Base-by-base conservation (phyloP, 208 protist genomes). In the Trypanosoma cruzi region DNA sequence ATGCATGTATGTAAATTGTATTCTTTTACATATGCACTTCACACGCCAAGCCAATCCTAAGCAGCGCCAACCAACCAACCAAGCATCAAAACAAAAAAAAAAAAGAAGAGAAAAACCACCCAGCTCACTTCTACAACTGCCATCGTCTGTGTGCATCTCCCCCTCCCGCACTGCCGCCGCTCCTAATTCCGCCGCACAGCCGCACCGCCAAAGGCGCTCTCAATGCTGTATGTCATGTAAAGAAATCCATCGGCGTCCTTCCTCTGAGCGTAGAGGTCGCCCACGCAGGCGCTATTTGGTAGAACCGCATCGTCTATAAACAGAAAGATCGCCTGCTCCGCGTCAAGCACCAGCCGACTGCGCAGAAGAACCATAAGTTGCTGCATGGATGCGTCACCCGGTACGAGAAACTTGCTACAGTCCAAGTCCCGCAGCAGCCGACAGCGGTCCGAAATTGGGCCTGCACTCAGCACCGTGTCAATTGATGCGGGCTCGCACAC, bases 261-360 rank as follows among this genome's bases (percentile, higher is more conserved):
- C 56, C 95, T 89, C 65, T 94, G 74, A 52, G 92, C 78, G 68
- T 98, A 98, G 0, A 98, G 59, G 37, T 82, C 77, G 3, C 78
- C 73, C 68, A 97, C 71, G 3, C 90, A 68, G 1, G 84, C 61
- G 34, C 84, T 90, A 32, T 77, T 96, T 7, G 96, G 88, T 11
- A 93, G 92, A 37, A 97, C 56, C 2, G 53, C 63, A 32, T 79
- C 61, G 55, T 93, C 92, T 16, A 97, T 77, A 62, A 96, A 96
- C 26, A 98, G 76, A 76, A 98, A 98, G 37, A 98, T 83, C 3
- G 85, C 94, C 70, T 97, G 92, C 31, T 94, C 86, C 52, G 89
- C 71, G 40, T 78, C 70, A 4, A 98, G 64, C 55, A 94, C 88
- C 34, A 98, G 90, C 0, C 94, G 81, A 52, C 92, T 90, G 16